Base-by-base conservation (phyloP, 2,329 filamentous ascomycete genomes). In the Raffaelea deltoideospora region DNA sequence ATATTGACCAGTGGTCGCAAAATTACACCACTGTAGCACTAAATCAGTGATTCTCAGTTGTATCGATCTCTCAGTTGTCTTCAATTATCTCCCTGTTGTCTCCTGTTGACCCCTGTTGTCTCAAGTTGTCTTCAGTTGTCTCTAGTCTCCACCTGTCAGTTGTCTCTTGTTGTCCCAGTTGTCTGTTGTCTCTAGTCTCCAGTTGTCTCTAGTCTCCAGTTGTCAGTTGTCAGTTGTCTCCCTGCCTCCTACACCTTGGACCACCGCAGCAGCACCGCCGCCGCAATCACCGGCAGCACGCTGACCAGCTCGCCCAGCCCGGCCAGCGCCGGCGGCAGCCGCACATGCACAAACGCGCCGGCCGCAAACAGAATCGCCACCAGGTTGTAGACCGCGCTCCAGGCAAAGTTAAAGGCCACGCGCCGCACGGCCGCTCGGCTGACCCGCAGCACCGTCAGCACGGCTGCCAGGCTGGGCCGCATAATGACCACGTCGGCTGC, bases 281-380 rank as follows among this genome's bases (percentile, higher is more conserved):
- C 65, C 6, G 60, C 49, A 45, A 84, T 66, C 3, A 86, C 78
- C 0, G 80, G 80, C 49, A 82, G 39, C 0, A 87, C 75, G 47
- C 80, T 85, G 1, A 83, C 76, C 23, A 86, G 50, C 57, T 86
- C 80, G 0, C 80, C 80, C 9, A 85, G 47, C 0, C 76, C 79
- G 0, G 78, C 78, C 60, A 66, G 83, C 43, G 65, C 57, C 0
- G 77, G 76, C 14, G 70, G 66, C 27, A 69, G 64, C 7, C 62
- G 54, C 9, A 50, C 57, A 6, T 53, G 46, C 8, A 34, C 39
- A 49, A 81, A 76, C 0, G 70, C 76, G 0, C 80, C 81, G 0
- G 69, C 65, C 1, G 72, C 79, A 0, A 85, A 60, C 30, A 82
- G 54, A 4, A 87, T 60, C 0, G 79, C 79, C 37, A 79, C 64